phyloP scores from a whole-genome alignment of 352 stramenopile species.

The Globisporangium orthogonon region DNA sequence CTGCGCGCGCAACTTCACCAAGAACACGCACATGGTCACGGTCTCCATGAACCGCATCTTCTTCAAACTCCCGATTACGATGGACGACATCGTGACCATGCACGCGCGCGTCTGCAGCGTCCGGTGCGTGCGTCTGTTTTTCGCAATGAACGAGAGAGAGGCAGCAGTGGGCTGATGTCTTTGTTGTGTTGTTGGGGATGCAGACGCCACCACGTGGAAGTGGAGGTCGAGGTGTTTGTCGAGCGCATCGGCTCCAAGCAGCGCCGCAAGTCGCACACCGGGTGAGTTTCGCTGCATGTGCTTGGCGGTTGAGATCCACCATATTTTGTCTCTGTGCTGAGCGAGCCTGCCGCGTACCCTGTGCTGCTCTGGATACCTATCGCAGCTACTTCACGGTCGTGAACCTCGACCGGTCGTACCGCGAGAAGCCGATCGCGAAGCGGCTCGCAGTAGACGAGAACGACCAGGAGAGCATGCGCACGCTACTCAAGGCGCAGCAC shows the following conservation, averaged over 20 bases:
- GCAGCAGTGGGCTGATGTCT: too few species aligned
- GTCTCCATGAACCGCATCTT: slow-evolving; percentile 23
- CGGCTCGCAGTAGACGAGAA: slow-evolving; percentile 16
- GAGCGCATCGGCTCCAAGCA: slow-evolving; percentile 14
- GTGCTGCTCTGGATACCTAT: not conserved
- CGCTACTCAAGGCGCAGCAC: slow-evolving; percentile 54
- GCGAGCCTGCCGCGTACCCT: too few species aligned
- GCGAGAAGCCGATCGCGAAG: slow-evolving; percentile 19
- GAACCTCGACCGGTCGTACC: slow-evolving; percentile 20
- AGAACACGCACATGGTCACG: slow-evolving; percentile 21
- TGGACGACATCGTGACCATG: slow-evolving; percentile 25
- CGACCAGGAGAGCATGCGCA: slow-evolving; percentile 22
- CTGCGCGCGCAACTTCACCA: slow-evolving; percentile 22
- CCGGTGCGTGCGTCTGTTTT: slow-evolving; percentile 7
- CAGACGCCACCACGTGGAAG: slow-evolving; percentile 20
- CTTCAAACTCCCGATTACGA: slow-evolving; percentile 24
- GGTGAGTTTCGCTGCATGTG: slow-evolving; percentile 3
- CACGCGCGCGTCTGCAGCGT: slow-evolving; percentile 20
- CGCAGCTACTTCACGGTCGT: slow-evolving; percentile 21
- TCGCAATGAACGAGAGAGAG: too few species aligned
- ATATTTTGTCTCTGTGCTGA: too few species aligned
- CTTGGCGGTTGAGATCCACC: too few species aligned
- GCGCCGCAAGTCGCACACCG: slow-evolving; percentile 21
- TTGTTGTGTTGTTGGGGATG: not conserved
- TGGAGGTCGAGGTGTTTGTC: slow-evolving; percentile 25